phyloP scores from a whole-genome alignment of 306 rosid species.

The Vigna hirtella region DNA sequence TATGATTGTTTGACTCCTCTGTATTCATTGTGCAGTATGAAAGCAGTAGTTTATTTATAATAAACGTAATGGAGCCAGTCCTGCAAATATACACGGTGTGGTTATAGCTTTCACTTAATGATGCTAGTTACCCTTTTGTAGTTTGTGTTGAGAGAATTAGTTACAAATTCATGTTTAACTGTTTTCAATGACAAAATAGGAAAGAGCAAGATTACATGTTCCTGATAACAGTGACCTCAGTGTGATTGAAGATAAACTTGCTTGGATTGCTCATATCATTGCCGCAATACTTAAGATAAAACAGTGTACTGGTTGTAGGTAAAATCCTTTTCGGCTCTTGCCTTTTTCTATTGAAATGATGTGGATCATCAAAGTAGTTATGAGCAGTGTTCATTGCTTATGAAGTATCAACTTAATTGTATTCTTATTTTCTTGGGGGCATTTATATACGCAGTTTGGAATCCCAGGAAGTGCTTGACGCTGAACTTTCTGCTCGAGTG shows the following conservation, averaged over 20 bases:
- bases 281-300: conserved; percentile 93
- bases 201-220: conserved; percentile 84
- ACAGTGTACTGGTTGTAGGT: conserved; percentile 95
- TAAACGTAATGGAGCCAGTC: conserved; percentile 91
- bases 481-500: conserved; percentile 97
- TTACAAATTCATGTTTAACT: conserved; percentile 38
- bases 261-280: conserved; percentile 96
- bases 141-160: conserved; percentile 34
- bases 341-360: conserved; percentile 32
- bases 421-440: conserved; percentile 28
- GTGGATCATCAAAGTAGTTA: conserved; percentile 11
- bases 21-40: conserved; percentile 81
- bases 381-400: conserved; percentile 17
- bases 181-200: conserved; percentile 63
- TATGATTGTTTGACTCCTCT: conserved; percentile 44
- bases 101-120: conserved; percentile 42
- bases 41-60: conserved; percentile 86
- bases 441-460: conserved; percentile 70
- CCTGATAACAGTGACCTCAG: conserved; percentile 78
- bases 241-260: conserved; percentile 89
- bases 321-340: conserved; percentile 41
- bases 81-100: conserved; percentile 91
- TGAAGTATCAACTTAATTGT: conserved; percentile 21
- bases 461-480: conserved; percentile 95
- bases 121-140: conserved; percentile 26